Percentiles rank a stretch among this genome's conserved stretches.
These are phyloP conservation scores for Auriscalpium orientale DNA, from an alignment of 768 basidiomycete species.

Conservation along the genomic window DNA sequence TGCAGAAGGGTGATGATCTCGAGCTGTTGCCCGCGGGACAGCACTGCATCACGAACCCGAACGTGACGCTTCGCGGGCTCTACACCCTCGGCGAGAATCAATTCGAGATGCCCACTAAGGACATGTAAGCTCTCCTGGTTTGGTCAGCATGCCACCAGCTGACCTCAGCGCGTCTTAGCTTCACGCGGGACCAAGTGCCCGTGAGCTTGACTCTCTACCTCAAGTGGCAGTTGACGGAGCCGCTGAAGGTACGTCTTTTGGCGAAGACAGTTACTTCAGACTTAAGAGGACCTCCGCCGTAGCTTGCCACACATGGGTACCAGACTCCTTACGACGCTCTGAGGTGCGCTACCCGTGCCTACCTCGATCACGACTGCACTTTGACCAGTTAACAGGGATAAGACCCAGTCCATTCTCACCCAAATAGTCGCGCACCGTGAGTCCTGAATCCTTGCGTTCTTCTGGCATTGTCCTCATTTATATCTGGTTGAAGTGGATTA, in stretches of 20 bases:
- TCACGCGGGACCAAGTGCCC: conserved; percentile 82
- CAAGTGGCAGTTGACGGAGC: conserved; percentile 59
- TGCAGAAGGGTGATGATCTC: conserved; percentile 75
- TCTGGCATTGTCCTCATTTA: not conserved
- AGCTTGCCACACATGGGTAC: conserved; percentile 80
- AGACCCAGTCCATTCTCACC: conserved; percentile 81
- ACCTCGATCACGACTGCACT: not conserved
- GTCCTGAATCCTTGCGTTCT: conserved; percentile 33
- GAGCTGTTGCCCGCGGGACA: conserved; percentile 76
- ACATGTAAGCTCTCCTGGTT: conserved; percentile 46
- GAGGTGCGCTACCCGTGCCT: conserved; percentile 16
- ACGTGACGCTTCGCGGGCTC: conserved; percentile 70
- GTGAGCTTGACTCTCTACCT: conserved; percentile 79
- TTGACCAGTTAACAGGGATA: conserved; percentile 38
- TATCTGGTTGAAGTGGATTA: conserved; percentile 35
- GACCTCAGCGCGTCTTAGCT: conserved; percentile 31
- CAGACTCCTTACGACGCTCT: conserved; percentile 76
- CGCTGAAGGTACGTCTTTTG: conserved; percentile 33
- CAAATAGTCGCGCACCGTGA: conserved; percentile 77
- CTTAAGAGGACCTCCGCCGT: not conserved
- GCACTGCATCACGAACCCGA: conserved; percentile 79
- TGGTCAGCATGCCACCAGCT: not conserved
- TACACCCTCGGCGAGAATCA: conserved; percentile 82
- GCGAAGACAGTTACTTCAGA: too few relatives aligned
- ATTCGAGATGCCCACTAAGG: conserved; percentile 81